A percentile compares a stretch with the other conserved stretches of the same genome.
phyloP scores from a whole-genome alignment of 2,329 filamentous ascomycete species.

The Penicillium carneum region DNA sequence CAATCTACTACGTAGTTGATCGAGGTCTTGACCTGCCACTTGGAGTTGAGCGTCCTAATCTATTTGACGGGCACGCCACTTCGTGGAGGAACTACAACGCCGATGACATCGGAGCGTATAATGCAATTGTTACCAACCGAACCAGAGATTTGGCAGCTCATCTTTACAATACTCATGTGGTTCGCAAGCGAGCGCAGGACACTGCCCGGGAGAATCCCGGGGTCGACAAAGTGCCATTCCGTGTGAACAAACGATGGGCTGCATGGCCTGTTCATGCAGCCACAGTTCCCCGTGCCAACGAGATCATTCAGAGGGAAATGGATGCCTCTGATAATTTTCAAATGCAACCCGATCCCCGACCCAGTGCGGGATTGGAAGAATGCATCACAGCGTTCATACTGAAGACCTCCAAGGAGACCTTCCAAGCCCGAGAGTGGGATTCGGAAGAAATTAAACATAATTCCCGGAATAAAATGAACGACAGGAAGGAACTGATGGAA shows the following conservation, averaged over 20 bases:
- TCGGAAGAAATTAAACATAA: slow-evolving; percentile 16
- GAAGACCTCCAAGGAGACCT: slow-evolving; percentile 71
- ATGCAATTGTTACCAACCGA: slow-evolving; percentile 68
- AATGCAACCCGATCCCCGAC: slow-evolving; percentile 53
- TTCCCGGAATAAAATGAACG: slow-evolving; percentile 24
- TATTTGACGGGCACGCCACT: slow-evolving; percentile 61
- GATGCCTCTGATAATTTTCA: slow-evolving; percentile 63
- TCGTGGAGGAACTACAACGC: slow-evolving; percentile 89
- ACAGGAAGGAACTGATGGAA: slow-evolving; percentile 28
- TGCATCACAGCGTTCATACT: slow-evolving; percentile 72
- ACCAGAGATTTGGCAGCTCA: slow-evolving; percentile 75
- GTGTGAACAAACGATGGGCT: slow-evolving; percentile 71
- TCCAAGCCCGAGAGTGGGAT: slow-evolving; percentile 54
- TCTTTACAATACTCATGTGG: slow-evolving; percentile 76
- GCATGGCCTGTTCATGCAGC: slow-evolving; percentile 78
- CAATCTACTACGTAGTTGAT: slow-evolving; percentile 28
- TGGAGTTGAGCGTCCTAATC: slow-evolving; percentile 64
- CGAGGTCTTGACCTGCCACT: slow-evolving; percentile 33
- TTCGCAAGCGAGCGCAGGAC: slow-evolving; percentile 62
- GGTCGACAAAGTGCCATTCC: slow-evolving; percentile 42
- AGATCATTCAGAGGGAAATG: slow-evolving; percentile 59
- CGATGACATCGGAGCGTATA: slow-evolving; percentile 75
- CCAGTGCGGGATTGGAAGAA: slow-evolving; percentile 72
- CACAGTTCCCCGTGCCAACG: slow-evolving; percentile 66
- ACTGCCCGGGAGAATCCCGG: slow-evolving; percentile 23